Conservation (phyloP, 139 green algal genomes). For the Diplosphaera chodatii region DNA sequence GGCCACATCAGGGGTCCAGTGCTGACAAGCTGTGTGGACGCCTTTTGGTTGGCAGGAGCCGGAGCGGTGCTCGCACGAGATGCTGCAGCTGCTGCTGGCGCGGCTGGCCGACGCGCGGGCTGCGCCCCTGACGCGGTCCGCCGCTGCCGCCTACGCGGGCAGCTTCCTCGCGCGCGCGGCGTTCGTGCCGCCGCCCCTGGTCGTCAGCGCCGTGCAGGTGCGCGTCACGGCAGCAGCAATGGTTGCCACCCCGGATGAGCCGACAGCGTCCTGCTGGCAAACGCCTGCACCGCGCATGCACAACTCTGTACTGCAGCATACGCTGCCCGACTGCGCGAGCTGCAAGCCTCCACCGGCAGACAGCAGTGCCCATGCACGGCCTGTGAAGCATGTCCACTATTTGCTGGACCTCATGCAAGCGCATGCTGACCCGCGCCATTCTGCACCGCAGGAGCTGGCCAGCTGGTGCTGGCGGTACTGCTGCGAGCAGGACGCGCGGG, state of each 20-base stretch:
- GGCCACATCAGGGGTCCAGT: too few relatives aligned
- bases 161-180: slow-evolving; percentile 77
- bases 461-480: slow-evolving; percentile 33
- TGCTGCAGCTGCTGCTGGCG: slow-evolving; percentile 49
- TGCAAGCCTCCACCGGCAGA: too few relatives aligned
- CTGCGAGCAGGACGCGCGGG: slow-evolving; percentile 27
- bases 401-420: too few relatives aligned
- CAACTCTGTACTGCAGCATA: too few relatives aligned
- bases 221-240: background rate
- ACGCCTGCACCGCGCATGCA: too few relatives aligned
- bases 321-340: too few relatives aligned
- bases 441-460: slow-evolving; percentile 8
- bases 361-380: too few relatives aligned
- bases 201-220: slow-evolving; percentile 41
- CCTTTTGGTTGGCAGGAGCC: slow-evolving; percentile 22
- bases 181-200: slow-evolving; percentile 45
- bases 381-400: too few relatives aligned
- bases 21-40: background rate
- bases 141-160: slow-evolving; percentile 75
- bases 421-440: background rate
- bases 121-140: slow-evolving; percentile 54
- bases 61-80: slow-evolving; percentile 23
- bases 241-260: too few relatives aligned
- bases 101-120: slow-evolving; percentile 44
- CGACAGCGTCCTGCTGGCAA: too few relatives aligned